Base-by-base conservation (phyloP, 2,329 filamentous ascomycete genomes). In the Epichloe uncinata region DNA sequence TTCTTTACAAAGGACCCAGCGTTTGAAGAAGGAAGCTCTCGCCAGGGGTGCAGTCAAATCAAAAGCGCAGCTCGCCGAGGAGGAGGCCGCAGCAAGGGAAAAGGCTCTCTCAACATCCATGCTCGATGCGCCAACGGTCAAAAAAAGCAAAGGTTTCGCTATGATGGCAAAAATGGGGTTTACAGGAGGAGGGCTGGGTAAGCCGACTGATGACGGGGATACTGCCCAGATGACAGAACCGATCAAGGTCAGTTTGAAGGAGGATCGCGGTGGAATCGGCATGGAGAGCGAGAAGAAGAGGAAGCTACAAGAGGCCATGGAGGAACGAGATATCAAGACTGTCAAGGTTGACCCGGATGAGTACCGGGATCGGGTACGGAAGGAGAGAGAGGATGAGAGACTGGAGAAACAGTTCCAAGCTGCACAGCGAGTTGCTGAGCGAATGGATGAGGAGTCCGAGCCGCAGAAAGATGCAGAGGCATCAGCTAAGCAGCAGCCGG, bases 91-190 rank as follows among this genome's bases (percentile, higher is more conserved):
- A 41, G 79, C 79, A 15, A 83, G 88, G 48, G 87, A 96, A 63
- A 79, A 76, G 37, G 87, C 86, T 0, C 77, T 96, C 26, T 76
- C 82, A 4, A 85, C 71, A n/a, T 86, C 84, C 5, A 73, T 93
- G 45, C 72, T 95, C 6, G 77, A 82, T 18, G 63, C 69, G 38
- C 66, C 71, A 5, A 65, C 66, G 15, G 69, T 75, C 15, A 74
- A 79, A 46, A 76, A 26, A 58, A 94, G 83, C 69, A 97, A 96
- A 63, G 93, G 91, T 1, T 80, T 94, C 54, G 81, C 87, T 56
- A 96, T 98, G 88, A 95, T 98, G 90, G 84, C 87, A 20, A 91
- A 87, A 66, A 87, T 98, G 75, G 93, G 93, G 1, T 98, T 94
- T 70, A 84, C 81, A 51, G 89, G 90, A 22, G 81, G 79, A 36